Conservation (phyloP, 805 yeast species). For the Jamesozyma piceae region DNA sequence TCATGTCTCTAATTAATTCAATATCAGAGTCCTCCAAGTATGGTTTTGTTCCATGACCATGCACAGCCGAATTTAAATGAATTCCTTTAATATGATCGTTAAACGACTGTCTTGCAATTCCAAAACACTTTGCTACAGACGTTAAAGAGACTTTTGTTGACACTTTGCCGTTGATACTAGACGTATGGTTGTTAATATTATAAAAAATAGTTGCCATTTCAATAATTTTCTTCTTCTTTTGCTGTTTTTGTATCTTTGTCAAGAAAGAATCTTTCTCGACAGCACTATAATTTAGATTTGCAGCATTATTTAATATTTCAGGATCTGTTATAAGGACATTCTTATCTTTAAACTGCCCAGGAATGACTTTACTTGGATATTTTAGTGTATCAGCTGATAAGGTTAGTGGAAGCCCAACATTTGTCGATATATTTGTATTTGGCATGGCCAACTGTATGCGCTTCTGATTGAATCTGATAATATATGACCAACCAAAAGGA, state of each 20-base stretch:
- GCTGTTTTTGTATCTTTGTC: constrained; percentile 1
- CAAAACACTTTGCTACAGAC: constrained; percentile 7
- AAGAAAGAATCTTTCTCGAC: constrained; percentile 2
- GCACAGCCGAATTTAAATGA: constrained; percentile 7
- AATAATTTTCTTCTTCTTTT: constrained; percentile 5
- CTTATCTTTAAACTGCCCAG: constrained; percentile 5
- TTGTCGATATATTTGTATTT: not conserved
- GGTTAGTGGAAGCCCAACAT: not conserved
- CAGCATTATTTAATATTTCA: constrained; percentile 1
- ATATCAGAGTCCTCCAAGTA: constrained; percentile 3
- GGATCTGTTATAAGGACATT: constrained; percentile 6
- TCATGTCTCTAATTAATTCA: constrained; percentile 1
- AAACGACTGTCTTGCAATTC: constrained; percentile 9
- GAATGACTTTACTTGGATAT: constrained; percentile 1
- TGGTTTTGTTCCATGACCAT: constrained; percentile 6
- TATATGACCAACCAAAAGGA: too few relatives aligned
- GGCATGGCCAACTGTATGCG: too few relatives aligned
- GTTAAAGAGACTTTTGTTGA: constrained; percentile 1
- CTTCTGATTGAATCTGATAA: too few relatives aligned
- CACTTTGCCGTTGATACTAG: too few relatives aligned
- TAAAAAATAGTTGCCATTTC: constrained; percentile 7
- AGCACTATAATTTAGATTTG: constrained; percentile 4
- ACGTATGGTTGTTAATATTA: not conserved
- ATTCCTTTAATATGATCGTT: constrained; percentile 9
- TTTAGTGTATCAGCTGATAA: not conserved